Percentiles rank a stretch among this genome's conserved stretches.
Conservation (phyloP, 1,139 yeast genomes). For the Candida tetrigidarum region DNA sequence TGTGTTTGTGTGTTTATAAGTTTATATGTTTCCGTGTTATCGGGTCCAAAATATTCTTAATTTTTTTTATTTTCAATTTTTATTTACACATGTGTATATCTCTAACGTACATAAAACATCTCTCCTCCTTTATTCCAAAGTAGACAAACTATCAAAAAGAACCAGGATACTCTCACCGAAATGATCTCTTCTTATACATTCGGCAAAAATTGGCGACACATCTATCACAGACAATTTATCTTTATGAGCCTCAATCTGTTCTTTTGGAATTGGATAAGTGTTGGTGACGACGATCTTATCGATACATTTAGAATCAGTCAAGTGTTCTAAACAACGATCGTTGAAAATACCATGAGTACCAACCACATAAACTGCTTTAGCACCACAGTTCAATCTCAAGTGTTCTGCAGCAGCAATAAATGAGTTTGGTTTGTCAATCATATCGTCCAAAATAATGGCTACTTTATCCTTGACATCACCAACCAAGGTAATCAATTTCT, state of each 20-base stretch:
- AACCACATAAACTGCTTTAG: slow-evolving; percentile 83
- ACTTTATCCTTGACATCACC: slow-evolving; percentile 93
- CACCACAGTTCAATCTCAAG: slow-evolving; percentile 93
- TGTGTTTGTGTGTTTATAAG: too few relatives aligned
- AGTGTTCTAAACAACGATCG: slow-evolving; percentile 79
- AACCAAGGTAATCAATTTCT: slow-evolving; percentile 90
- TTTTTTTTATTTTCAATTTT: too few relatives aligned
- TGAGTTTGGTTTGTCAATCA: slow-evolving; percentile 94
- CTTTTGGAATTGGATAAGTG: slow-evolving; percentile 85
- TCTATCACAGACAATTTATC: slow-evolving; percentile 85
- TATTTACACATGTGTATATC: too few relatives aligned
- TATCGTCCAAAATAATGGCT: slow-evolving; percentile 93
- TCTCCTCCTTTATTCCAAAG: slow-evolving; percentile 47
- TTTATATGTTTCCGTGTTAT: too few relatives aligned
- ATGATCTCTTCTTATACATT: slow-evolving; percentile 97
- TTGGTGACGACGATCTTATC: slow-evolving; percentile 93
- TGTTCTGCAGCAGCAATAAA: slow-evolving; percentile 99
- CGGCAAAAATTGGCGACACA: slow-evolving; percentile 94
- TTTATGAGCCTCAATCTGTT: slow-evolving; percentile 52
- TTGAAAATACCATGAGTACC: slow-evolving; percentile 97
- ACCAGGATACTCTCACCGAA: slow-evolving; percentile 96
- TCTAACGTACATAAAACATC: not conserved
- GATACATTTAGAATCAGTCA: slow-evolving; percentile 79
- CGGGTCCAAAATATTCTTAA: not conserved
- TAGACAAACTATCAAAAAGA: slow-evolving; percentile 82